A percentile compares a stretch with the other conserved stretches of the same genome.
phyloP scores from a whole-genome alignment of 2,329 filamentous ascomycete genomes.

The Monilinia laxa region DNA sequence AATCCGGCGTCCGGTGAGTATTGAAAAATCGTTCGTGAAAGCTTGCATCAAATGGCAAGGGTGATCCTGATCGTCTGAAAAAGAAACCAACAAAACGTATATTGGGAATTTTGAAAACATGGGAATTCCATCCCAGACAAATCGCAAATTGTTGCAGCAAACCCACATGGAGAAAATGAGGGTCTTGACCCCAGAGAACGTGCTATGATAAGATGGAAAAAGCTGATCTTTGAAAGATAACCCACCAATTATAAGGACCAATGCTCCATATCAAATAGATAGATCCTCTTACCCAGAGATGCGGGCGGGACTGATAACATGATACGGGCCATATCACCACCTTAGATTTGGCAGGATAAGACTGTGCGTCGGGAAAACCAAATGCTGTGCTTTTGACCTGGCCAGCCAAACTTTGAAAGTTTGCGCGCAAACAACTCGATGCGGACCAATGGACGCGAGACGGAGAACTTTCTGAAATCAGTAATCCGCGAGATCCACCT shows the following conservation, averaged over 20 bases:
- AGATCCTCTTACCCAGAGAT: background rate
- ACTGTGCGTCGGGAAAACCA: background rate
- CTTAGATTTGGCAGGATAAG: background rate
- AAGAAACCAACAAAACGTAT: background rate
- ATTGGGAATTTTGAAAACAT: background rate
- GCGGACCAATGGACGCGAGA: background rate
- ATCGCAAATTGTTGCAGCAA: background rate
- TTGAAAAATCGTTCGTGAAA: background rate
- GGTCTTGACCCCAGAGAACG: constrained; percentile 1
- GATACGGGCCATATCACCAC: background rate
- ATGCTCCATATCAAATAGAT: background rate
- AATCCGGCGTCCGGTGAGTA: background rate
- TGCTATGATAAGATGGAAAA: background rate
- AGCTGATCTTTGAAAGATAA: background rate
- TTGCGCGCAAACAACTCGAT: background rate
- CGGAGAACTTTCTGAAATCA: constrained; percentile 2
- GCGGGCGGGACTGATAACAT: background rate
- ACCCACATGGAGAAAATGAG: background rate
- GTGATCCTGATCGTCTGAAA: background rate
- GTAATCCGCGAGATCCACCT: background rate
- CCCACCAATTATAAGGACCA: background rate
- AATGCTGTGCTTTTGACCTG: background rate
- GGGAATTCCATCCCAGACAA: background rate
- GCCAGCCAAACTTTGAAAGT: background rate
- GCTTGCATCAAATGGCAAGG: background rate